A percentile compares a stretch with the other conserved stretches of the same genome.
Conservation (phyloP, 2,329 filamentous ascomycete genomes). For the Huntiella decipiens region DNA sequence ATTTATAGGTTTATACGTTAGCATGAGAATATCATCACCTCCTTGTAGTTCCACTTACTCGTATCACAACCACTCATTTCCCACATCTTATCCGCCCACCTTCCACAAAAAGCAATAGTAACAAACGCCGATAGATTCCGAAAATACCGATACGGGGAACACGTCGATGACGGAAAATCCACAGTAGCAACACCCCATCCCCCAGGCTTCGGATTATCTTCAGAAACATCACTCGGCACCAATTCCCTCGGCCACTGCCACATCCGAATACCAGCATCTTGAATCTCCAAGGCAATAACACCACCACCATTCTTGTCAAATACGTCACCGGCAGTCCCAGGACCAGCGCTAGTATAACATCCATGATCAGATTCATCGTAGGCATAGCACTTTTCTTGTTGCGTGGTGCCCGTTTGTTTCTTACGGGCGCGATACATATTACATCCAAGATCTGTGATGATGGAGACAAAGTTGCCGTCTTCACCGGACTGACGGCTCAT, state of each 20-base stretch:
- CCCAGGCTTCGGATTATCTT: slow-evolving; percentile 35
- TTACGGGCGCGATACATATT: slow-evolving; percentile 31
- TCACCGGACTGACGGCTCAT: slow-evolving; percentile 36
- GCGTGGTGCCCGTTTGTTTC: slow-evolving; percentile 28
- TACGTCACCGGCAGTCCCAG: slow-evolving; percentile 27
- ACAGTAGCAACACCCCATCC: slow-evolving; percentile 43
- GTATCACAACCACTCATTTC: slow-evolving; percentile 25
- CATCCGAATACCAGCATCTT: slow-evolving; percentile 39
- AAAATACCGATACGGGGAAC: slow-evolving; percentile 40
- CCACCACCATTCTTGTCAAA: slow-evolving; percentile 38
- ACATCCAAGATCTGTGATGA: slow-evolving; percentile 36
- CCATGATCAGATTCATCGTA: slow-evolving; percentile 27
- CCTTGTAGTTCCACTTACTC: neutral
- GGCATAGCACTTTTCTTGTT: slow-evolving; percentile 29
- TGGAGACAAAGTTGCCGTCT: slow-evolving; percentile 37
- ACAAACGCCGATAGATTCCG: slow-evolving; percentile 45
- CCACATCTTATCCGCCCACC: slow-evolving; percentile 30
- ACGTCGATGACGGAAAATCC: slow-evolving; percentile 45
- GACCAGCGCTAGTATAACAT: slow-evolving; percentile 30
- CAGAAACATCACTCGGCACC: slow-evolving; percentile 33
- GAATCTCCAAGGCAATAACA: slow-evolving; percentile 42
- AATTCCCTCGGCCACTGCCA: slow-evolving; percentile 36
- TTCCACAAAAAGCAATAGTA: slow-evolving; percentile 47
- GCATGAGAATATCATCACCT: neutral
- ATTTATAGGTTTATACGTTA: neutral